These are phyloP conservation scores for Wickerhamiella allomyrinae DNA, from an alignment of 805 yeast genomes.

Conservation along the genomic window DNA sequence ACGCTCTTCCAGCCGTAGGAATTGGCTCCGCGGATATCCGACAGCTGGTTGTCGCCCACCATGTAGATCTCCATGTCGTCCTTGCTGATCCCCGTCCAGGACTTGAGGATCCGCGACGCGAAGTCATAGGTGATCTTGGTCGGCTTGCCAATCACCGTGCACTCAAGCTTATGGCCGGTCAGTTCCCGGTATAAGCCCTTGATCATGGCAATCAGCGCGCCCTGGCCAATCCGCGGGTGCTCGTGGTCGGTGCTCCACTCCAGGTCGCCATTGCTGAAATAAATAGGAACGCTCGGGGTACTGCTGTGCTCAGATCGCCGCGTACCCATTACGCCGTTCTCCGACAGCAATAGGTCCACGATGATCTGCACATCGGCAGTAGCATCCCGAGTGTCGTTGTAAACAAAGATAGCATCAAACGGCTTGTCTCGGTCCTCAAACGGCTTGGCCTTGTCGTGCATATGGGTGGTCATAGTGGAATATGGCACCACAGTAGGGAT, in stretches of 20 bases:
- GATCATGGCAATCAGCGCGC: constrained; percentile 78
- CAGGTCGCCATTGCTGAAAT: constrained; percentile 83
- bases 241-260: constrained; percentile 86
- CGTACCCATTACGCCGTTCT: constrained; percentile 78
- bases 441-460: constrained; percentile 33
- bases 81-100: constrained; percentile 28
- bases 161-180: constrained; percentile 67
- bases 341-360: constrained; percentile 61
- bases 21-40: constrained; percentile 85
- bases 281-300: constrained; percentile 68
- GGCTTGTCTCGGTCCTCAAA: constrained; percentile 45
- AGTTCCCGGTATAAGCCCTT: constrained; percentile 76
- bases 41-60: constrained; percentile 95
- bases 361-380: constrained; percentile 88
- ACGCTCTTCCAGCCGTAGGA: constrained; percentile 79
- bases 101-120: constrained; percentile 61
- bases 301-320: constrained; percentile 37
- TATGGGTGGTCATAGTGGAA: constrained; percentile 59
- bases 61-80: constrained; percentile 53
- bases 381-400: constrained; percentile 72
- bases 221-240: constrained; percentile 82
- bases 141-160: constrained; percentile 80
- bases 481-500: constrained; percentile 81
- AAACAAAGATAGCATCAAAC: constrained; percentile 73
- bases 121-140: constrained; percentile 74